A percentile compares a stretch with the other conserved stretches of the same genome.
phyloP scores from a whole-genome alignment of 805 yeast genomes.

The Metschnikowia baotianmanensis region DNA sequence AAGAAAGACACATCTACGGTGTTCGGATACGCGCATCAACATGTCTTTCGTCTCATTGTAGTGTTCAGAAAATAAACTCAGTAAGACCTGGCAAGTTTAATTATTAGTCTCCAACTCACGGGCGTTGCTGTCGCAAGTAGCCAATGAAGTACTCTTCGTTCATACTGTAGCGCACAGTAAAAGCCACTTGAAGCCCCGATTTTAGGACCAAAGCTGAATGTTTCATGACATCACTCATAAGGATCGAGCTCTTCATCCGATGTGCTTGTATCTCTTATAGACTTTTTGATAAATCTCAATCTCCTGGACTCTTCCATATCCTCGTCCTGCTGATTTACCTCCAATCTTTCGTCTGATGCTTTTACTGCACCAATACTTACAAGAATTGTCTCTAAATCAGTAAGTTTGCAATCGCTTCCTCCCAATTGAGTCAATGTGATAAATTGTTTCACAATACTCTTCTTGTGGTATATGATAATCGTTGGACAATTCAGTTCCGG shows the following conservation, averaged over 20 bases:
- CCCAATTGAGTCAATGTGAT: conserved; percentile 80
- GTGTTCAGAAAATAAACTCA: too few relatives aligned
- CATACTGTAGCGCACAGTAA: too few relatives aligned
- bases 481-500: conserved; percentile 94
- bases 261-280: conserved; percentile 42
- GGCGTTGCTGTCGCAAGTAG: too few relatives aligned
- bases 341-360: conserved; percentile 63
- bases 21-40: too few relatives aligned
- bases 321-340: conserved; percentile 52
- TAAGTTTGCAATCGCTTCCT: conserved; percentile 69
- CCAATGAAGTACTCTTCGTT: too few relatives aligned
- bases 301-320: conserved; percentile 52
- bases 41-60: too few relatives aligned
- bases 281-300: conserved; percentile 55
- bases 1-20: too few relatives aligned
- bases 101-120: too few relatives aligned
- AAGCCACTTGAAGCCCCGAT: too few relatives aligned
- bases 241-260: conserved; percentile 24
- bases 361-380: conserved; percentile 66
- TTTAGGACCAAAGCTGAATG: too few relatives aligned
- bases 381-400: conserved; percentile 72
- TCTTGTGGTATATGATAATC: conserved; percentile 72
- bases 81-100: too few relatives aligned
- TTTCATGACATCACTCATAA: conserved; percentile 8
- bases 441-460: conserved; percentile 74